phyloP scores from a whole-genome alignment of 2,329 filamentous ascomycete genomes.

The Fusarium illudens region DNA sequence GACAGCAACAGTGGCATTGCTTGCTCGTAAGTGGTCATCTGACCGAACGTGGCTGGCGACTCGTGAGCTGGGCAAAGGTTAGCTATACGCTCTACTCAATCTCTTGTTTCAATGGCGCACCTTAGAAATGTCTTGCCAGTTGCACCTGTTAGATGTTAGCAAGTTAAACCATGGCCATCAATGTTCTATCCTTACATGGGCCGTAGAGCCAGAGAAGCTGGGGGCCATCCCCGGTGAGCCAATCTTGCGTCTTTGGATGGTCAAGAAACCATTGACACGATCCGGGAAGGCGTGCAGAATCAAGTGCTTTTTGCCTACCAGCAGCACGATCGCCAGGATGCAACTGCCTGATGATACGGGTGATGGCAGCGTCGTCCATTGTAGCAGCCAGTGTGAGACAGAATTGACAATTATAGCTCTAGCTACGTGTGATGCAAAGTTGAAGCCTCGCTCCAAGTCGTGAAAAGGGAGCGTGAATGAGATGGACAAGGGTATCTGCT shows the following conservation, averaged over 20 bases:
- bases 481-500: not conserved
- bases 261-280: not conserved
- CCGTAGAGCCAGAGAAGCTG: slow-evolving; percentile 7
- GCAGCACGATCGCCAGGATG: slow-evolving; percentile 3
- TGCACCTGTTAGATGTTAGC: not conserved
- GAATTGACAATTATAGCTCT: too few species aligned
- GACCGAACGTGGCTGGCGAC: not conserved
- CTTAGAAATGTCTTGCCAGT: slow-evolving; percentile 11
- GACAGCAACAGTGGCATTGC: not conserved
- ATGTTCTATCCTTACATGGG: not conserved
- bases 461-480: not conserved
- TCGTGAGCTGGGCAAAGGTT: not conserved
- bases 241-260: not conserved
- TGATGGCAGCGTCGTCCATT: not conserved
- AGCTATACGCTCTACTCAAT: not conserved
- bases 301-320: not conserved
- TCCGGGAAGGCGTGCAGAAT: not conserved
- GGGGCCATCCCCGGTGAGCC: not conserved
- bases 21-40: rapidly evolving
- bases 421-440: not conserved
- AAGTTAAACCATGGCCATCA: rapidly evolving
- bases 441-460: not conserved
- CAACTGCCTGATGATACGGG: not conserved
- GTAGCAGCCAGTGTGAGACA: too few species aligned
- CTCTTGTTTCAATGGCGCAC: not conserved